Base-by-base conservation (phyloP, 148 eudicot species). In the Rhododendron williamsianum region DNA sequence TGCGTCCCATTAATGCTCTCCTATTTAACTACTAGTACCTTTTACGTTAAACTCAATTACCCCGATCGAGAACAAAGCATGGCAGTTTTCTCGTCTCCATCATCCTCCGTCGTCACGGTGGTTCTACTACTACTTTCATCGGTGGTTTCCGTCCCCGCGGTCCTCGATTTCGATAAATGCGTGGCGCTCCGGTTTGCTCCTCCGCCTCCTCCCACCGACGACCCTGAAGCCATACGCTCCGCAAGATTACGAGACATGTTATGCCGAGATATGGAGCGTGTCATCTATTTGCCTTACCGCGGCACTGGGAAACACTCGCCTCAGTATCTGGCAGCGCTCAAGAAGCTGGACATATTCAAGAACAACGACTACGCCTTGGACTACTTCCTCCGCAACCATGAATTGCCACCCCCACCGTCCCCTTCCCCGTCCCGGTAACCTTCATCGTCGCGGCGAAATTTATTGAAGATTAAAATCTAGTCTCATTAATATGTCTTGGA, bases 351-450 rank as follows among this genome's bases (percentile, higher is more conserved):
- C 21, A 73, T 73, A 4, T 73, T 73, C 43, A 73, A 73, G 78
- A 73, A 73, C 78, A 73, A 73, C 78, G 43, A 73, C 38, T 73
- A 73, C 18, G 78, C 78, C 78, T 73, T 73, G 78, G 35, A 73
- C 78, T 73, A 73, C 45, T 73, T 15, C 45, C 78, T 73, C 45
- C 78, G 78, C 23, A 16, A 73, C 23, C 43, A 35, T 35, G 43
- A 36, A 35, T 35, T 73, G 78, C 78, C 78, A 1, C 45, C 78
- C 4, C 45, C 78, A 73, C 45, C 78, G 0, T 16, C 78, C 7
- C 5, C 76, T 35, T 30, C 21, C 76, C 41, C 76, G 7, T 30
- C 43, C 15, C 8, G 1, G 33, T 30, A 5, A 30, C 35, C 38
- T 4, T 27, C 41, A 13, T 33, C 3, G 9, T 41, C 45, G 8